Conservation (phyloP, 2,329 filamentous ascomycete genomes). For the Colletotrichum spaethianum region DNA sequence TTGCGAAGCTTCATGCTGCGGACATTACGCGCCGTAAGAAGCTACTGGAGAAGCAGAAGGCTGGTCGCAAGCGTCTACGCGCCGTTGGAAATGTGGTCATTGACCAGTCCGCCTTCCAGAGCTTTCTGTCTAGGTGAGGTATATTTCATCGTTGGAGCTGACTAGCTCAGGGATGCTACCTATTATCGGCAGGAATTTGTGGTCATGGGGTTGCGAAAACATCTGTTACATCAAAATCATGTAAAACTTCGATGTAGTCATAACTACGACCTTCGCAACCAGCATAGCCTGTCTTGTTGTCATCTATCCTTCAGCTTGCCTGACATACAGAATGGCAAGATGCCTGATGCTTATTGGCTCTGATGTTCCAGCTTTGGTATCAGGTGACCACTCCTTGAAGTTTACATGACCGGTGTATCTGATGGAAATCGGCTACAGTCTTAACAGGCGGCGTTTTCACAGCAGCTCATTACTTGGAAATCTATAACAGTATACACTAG, state of each 20-base stretch:
- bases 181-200: too few species aligned
- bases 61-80: constrained; percentile 88
- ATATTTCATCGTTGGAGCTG: too few species aligned
- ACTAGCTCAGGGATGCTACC: neutral
- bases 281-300: neutral
- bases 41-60: constrained; percentile 96
- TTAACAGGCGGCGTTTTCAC: neutral
- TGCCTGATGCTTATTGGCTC: too few species aligned
- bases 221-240: neutral
- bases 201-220: neutral
- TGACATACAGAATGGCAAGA: too few species aligned
- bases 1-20: constrained; percentile 92
- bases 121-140: constrained; percentile 83
- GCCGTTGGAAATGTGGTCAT: constrained; percentile 94
- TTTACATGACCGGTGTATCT: neutral
- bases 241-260: neutral
- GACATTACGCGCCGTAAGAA: constrained; percentile 88
- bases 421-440: neutral
- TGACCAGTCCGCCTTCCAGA: constrained; percentile 95
- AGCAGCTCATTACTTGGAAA: neutral
- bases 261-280: neutral
- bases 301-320: neutral
- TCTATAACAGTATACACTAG: neutral
- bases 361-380: too few species aligned
- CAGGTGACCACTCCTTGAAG: neutral